Evolutionary conservation across 257 asterid genomes (phyloP).

Genomic region (Solanum ossicruentum): DNA sequence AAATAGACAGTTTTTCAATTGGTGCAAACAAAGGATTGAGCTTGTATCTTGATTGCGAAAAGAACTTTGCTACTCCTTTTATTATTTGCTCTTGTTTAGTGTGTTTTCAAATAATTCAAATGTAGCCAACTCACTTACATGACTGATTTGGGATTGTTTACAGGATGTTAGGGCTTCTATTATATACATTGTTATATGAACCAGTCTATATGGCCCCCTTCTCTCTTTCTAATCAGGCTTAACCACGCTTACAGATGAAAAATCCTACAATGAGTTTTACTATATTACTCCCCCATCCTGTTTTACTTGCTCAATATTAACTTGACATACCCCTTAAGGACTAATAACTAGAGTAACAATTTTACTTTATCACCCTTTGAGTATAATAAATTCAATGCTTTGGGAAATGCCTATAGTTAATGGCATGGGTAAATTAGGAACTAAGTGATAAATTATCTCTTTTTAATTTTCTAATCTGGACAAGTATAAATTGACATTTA

Average conservation of each 20-base stretch:
- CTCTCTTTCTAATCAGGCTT: neutral
- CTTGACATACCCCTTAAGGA: neutral
- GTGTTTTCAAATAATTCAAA: neutral
- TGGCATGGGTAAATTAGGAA: neutral
- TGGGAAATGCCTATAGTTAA: neutral
- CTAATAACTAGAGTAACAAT: neutral
- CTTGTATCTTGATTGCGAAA: neutral
- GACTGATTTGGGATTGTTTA: neutral
- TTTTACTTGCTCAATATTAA: neutral
- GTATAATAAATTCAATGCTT: neutral
- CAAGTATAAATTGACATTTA: neutral
- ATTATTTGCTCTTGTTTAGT: neutral
- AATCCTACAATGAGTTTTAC: neutral
- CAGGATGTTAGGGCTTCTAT: neutral
- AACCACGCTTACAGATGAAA: neutral
- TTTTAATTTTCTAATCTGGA: neutral
- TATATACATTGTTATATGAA: neutral
- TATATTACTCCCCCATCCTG: neutral
- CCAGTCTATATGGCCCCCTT: neutral
- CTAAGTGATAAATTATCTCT: neutral
- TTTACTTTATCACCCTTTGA: neutral
- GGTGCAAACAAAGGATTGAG: neutral
- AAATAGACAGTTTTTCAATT: neutral
- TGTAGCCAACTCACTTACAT: neutral
- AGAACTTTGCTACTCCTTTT: neutral